Evolutionary conservation across 2,329 filamentous ascomycete species (phyloP), one percentile per base, ranked within the genome.

Genomic region (Arthrobotrys iridis): DNA sequence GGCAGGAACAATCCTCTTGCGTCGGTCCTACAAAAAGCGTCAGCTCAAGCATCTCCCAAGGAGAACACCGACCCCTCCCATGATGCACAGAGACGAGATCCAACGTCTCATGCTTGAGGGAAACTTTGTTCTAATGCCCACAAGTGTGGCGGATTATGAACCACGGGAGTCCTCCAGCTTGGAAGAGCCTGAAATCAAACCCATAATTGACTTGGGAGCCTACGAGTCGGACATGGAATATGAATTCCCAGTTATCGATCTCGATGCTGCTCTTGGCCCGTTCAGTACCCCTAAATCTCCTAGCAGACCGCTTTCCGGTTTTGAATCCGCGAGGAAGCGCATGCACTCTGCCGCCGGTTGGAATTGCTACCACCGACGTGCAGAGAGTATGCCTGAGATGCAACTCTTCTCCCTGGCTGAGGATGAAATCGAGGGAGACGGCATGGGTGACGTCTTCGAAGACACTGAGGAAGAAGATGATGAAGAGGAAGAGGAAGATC

Each of bases 221-320:
- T 4, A 78, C 80, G 2, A 82, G 81, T 4, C 84, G 84, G 0
- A 82, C 82, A 18, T 81, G 84, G 1, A 85, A 13, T 83, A 87
- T 2, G 86, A 90, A 60, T 92, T 89, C 80, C 90, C 91, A 5
- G 90, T 97, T 82, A 96, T 99, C 77, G 95, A 99, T 81, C 84
- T 99, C 43, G 95, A 99, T 83, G 94, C 93, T 15, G 95, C 94
- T 24, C 86, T 98, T 0, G 93, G 93, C 1, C 93, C 94, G 0
- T 96, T 97, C 82, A 95, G 96, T 79, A 96, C 93, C 0, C 91
- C 91, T 18, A 76, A 70, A 18, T 70, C 72, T 35, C 65, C 72
- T 30, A 24, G 84, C 89, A 1, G 84, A 84, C 30, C 85, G 85
- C 8, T 89, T 89, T 84, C 87, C 1, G 88, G 89, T 73, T 91